Conservation (phyloP, 768 basidiomycete species). For the Tylopilus balloui region DNA sequence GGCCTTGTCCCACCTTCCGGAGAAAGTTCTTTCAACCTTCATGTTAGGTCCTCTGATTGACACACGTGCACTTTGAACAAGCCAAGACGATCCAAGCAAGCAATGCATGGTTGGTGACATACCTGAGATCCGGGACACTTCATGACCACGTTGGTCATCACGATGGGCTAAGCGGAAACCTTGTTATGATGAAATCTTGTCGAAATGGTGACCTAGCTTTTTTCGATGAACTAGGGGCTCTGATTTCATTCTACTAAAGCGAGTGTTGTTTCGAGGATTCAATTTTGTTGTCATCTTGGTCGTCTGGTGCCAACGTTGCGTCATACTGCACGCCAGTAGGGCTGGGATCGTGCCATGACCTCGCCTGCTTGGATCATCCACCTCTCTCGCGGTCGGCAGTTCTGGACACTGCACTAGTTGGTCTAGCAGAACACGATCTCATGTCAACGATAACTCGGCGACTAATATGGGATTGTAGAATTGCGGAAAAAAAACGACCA, state of each 20-base stretch:
- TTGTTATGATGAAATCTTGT: neutral
- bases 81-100: conserved; percentile 54
- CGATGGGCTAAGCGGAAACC: conserved; percentile 20
- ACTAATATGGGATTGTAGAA: too few species aligned
- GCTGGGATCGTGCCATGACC: too few species aligned
- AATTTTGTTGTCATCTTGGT: neutral
- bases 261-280: neutral
- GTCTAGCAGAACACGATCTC: too few species aligned
- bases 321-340: too few species aligned
- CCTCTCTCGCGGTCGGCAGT: too few species aligned
- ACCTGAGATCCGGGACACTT: conserved; percentile 39
- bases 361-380: too few species aligned
- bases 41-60: neutral
- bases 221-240: neutral
- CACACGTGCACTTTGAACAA: conserved; percentile 1
- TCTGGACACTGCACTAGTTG: too few species aligned
- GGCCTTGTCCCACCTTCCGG: conserved; percentile 39
- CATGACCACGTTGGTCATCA: conserved; percentile 44
- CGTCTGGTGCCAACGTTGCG: too few species aligned
- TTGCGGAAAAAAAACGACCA: too few species aligned
- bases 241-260: neutral
- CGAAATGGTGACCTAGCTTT: neutral
- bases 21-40: conserved; percentile 19
- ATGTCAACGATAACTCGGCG: too few species aligned
- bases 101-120: conserved; percentile 24